Evolutionary conservation across 169 alveolate genomes (phyloP).

Genomic region (Plasmodium inui): DNA sequence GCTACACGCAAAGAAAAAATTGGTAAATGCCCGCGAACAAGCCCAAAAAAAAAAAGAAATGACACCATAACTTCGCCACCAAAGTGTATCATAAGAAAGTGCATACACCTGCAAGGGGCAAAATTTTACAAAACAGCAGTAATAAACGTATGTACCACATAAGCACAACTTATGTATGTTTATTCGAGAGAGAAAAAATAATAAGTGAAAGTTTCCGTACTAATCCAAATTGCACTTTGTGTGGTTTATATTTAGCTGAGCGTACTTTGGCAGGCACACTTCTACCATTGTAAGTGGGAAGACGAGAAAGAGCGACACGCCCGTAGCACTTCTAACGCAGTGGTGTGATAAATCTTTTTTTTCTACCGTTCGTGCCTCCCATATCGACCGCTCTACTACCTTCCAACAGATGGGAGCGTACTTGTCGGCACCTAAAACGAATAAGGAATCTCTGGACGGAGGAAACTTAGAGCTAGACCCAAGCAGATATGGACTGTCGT

Average conservation of each 20-base stretch:
- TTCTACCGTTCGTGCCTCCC: not conserved
- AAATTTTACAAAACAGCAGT: not conserved
- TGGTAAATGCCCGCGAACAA: not conserved
- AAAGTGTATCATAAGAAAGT: not conserved
- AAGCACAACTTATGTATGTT: not conserved
- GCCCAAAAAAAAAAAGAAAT: not conserved
- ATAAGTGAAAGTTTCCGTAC: not conserved
- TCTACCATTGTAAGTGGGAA: not conserved
- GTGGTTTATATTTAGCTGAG: not conserved
- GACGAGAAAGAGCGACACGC: not conserved
- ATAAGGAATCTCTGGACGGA: constrained; percentile 87
- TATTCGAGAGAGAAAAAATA: not conserved
- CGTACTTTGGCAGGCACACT: not conserved
- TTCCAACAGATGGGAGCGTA: constrained; percentile 92
- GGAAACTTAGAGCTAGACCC: constrained; percentile 86
- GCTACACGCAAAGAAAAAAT: not conserved
- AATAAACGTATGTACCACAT: not conserved
- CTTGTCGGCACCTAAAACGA: constrained; percentile 91
- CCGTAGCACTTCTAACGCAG: not conserved
- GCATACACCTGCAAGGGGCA: not conserved
- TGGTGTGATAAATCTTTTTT: not conserved
- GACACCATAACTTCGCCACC: not conserved
- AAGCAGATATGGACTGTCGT: constrained; percentile 89
- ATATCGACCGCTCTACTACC: not conserved
- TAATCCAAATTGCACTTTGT: not conserved